phyloP scores from a whole-genome alignment of 495 filamentous ascomycete genomes.

The Penicillium arizonense region DNA sequence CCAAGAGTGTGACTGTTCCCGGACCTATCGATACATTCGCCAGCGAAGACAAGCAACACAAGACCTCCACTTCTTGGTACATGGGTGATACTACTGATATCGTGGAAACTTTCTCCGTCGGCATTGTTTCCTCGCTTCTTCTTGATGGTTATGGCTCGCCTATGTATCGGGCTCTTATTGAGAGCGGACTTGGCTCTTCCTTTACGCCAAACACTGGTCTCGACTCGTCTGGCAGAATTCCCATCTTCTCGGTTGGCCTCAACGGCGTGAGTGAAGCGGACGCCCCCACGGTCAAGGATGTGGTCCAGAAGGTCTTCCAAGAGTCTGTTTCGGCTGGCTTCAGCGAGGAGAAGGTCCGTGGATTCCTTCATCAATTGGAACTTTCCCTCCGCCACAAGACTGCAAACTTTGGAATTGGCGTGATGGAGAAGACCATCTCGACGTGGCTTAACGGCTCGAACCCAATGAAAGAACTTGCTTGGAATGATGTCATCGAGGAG shows the following conservation, averaged over 20 bases:
- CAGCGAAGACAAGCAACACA: conserved; percentile 81
- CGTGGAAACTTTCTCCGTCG: conserved; percentile 81
- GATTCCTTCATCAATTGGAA: conserved; percentile 90
- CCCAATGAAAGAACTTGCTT: conserved; percentile 84
- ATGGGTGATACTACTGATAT: conserved; percentile 79
- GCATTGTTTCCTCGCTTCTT: conserved; percentile 76
- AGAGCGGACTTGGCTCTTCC: conserved; percentile 85
- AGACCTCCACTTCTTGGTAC: conserved; percentile 91
- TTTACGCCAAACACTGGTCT: conserved; percentile 94
- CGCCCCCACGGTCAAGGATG: conserved; percentile 71
- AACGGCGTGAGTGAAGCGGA: conserved; percentile 80
- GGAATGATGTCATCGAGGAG: conserved; percentile 79
- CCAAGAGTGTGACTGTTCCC: conserved; percentile 63
- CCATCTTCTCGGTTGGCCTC: conserved; percentile 86
- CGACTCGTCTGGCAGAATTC: conserved; percentile 69
- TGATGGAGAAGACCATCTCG: conserved; percentile 83
- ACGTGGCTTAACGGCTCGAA: conserved; percentile 94
- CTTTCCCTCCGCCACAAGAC: conserved; percentile 91
- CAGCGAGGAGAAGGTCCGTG: conserved; percentile 83
- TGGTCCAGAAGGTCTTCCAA: conserved; percentile 65
- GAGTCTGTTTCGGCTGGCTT: conserved; percentile 72
- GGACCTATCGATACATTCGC: conserved; percentile 90
- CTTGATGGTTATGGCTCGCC: conserved; percentile 95
- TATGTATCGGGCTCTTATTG: conserved; percentile 85
- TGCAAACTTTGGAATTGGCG: conserved; percentile 84